A percentile compares a stretch with the other conserved stretches of the same genome.
Conservation (phyloP, 2,329 filamentous ascomycete genomes). For the Diplodia corticola region DNA sequence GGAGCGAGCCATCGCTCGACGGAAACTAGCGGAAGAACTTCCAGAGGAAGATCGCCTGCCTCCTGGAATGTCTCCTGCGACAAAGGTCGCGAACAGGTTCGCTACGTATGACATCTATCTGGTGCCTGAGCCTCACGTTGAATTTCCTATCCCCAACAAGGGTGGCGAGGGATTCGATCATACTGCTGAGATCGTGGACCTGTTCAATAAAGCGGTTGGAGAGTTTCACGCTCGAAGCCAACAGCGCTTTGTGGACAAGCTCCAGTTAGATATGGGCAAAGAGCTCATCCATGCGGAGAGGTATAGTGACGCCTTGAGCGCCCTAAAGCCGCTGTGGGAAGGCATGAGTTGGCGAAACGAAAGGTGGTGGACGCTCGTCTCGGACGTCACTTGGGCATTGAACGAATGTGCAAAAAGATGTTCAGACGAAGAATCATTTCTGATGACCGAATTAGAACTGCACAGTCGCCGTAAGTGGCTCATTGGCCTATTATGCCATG, state of each 20-base stretch:
- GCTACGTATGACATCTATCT: constrained; percentile 61
- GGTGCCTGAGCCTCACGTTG: constrained; percentile 58
- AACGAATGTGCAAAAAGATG: constrained; percentile 53
- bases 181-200: constrained; percentile 50
- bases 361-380: constrained; percentile 60
- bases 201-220: constrained; percentile 49
- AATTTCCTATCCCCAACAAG: constrained; percentile 48
- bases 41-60: constrained; percentile 60
- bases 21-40: constrained; percentile 55
- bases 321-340: constrained; percentile 57
- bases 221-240: constrained; percentile 57
- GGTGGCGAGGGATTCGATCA: constrained; percentile 51
- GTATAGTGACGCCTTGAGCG: constrained; percentile 53
- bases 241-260: constrained; percentile 54
- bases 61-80: constrained; percentile 57
- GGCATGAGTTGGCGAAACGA: constrained; percentile 59
- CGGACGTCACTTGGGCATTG: constrained; percentile 54
- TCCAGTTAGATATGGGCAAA: constrained; percentile 57
- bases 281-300: constrained; percentile 53
- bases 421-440: constrained; percentile 49
- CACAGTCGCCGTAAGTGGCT: constrained; percentile 35
- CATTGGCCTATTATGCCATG: not conserved
- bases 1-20: constrained; percentile 53
- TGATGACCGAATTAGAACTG: constrained; percentile 60
- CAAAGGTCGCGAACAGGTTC: constrained; percentile 55